Percentiles rank a stretch among this genome's conserved stretches.
These are phyloP conservation scores for Metarhizium robertsii DNA, from an alignment of 2,329 filamentous ascomycete genomes.

Conservation along the genomic window DNA sequence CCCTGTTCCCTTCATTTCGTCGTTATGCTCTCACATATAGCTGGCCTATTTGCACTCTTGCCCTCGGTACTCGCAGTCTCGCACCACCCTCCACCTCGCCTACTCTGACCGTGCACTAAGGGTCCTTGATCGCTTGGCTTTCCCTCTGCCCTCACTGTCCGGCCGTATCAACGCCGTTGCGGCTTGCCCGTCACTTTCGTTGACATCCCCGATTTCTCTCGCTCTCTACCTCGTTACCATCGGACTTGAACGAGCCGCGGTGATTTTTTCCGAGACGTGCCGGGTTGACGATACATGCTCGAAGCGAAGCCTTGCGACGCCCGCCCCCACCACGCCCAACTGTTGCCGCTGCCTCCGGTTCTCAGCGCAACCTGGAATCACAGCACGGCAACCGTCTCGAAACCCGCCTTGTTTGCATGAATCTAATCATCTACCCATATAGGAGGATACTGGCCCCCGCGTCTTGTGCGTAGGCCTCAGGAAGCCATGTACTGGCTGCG, in stretches of 20 bases:
- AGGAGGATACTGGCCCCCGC: not conserved
- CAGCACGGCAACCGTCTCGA: not conserved
- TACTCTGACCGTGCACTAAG: slow-evolving; percentile 1
- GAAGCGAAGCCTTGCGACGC: not conserved
- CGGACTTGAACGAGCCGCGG: not conserved
- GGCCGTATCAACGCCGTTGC: not conserved
- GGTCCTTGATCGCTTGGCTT: not conserved
- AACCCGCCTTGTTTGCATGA: not conserved
- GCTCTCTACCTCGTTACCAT: not conserved
- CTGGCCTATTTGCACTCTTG: slow-evolving; percentile 14
- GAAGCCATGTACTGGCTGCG: slow-evolving; percentile 37
- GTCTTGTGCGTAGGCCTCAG: not conserved
- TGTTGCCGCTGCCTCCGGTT: slow-evolving; percentile 4
- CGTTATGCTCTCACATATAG: slow-evolving; percentile 19
- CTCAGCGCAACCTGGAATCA: not conserved
- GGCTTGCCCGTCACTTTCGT: not conserved
- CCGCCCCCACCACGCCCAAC: not conserved
- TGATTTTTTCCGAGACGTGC: not conserved
- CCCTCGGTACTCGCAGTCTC: not conserved
- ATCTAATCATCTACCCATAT: not conserved
- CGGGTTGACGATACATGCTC: not conserved
- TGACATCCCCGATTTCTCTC: not conserved
- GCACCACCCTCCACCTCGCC: not conserved
- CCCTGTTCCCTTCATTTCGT: not conserved
- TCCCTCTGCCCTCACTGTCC: not conserved